Conservation (phyloP, 345 rosid genomes). For the Linum usitatissimum region DNA sequence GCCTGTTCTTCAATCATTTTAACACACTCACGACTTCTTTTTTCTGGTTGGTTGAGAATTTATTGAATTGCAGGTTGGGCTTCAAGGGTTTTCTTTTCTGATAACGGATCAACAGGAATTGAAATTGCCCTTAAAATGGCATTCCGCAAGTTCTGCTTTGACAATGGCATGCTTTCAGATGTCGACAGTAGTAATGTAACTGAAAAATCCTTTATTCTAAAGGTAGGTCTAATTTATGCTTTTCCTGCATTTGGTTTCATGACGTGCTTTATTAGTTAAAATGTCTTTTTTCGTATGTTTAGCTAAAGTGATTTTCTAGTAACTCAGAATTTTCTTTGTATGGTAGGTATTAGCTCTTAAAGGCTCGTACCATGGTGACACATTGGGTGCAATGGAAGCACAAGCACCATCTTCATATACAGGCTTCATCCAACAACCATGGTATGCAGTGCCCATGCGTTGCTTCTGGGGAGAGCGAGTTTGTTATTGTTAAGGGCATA, state of each 20-base stretch:
- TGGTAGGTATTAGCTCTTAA: slow-evolving; percentile 72
- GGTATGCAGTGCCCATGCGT: slow-evolving; percentile 27
- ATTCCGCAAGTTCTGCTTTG: slow-evolving; percentile 65
- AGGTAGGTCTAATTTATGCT: slow-evolving; percentile 30
- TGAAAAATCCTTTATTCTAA: slow-evolving; percentile 34
- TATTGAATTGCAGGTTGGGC: slow-evolving; percentile 70
- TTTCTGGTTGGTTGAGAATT: background rate
- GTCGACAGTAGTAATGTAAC: slow-evolving; percentile 17
- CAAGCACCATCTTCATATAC: slow-evolving; percentile 79
- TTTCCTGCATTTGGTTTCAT: background rate
- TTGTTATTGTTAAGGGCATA: background rate
- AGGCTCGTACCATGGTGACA: slow-evolving; percentile 96
- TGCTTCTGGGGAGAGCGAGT: background rate
- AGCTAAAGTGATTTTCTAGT: background rate
- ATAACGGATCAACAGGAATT: slow-evolving; percentile 89
- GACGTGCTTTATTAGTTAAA: background rate
- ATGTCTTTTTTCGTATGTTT: background rate
- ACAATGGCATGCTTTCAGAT: slow-evolving; percentile 34
- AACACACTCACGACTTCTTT: background rate
- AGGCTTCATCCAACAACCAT: slow-evolving; percentile 90
- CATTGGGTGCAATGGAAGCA: slow-evolving; percentile 99
- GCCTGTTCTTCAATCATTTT: background rate
- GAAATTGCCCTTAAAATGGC: slow-evolving; percentile 98
- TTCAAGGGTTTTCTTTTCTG: slow-evolving; percentile 74
- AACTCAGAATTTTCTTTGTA: background rate